phyloP scores from a whole-genome alignment of 306 rosid species.

The Prunus armeniaca region DNA sequence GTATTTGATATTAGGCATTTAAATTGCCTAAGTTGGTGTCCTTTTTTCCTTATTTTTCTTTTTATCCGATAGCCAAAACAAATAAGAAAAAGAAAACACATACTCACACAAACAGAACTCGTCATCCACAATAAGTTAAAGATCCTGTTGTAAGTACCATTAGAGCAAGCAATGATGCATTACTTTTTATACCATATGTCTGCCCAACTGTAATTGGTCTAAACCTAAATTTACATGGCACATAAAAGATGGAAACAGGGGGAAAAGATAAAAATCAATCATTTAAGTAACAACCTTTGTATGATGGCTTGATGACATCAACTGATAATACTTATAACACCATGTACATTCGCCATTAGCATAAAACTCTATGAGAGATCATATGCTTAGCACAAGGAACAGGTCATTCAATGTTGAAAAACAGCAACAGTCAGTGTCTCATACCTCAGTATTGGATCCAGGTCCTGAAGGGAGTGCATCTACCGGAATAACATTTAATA shows the following conservation, averaged over 20 bases:
- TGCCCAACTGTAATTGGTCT: neutral
- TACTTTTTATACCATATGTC: neutral
- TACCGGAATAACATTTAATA: conserved; percentile 68
- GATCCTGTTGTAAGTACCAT: neutral
- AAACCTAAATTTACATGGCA: neutral
- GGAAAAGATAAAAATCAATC: neutral
- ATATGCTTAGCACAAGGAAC: neutral
- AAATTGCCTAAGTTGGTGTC: neutral
- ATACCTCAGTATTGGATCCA: conserved; percentile 87
- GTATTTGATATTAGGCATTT: neutral
- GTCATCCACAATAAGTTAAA: neutral
- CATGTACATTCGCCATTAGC: neutral
- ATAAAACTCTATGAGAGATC: neutral
- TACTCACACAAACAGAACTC: neutral
- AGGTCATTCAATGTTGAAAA: conserved; percentile 11
- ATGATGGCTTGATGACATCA: neutral
- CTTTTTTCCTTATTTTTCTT: neutral
- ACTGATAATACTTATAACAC: neutral
- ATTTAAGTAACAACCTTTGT: neutral
- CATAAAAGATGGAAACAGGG: neutral
- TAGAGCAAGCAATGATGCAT: neutral
- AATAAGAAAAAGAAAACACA: neutral
- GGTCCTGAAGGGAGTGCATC: conserved; percentile 77
- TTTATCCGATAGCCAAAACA: neutral
- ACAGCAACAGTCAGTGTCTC: conserved; percentile 9